Conservation (phyloP, 352 stramenopile genomes). For the Globisporangium uncinulatum region DNA sequence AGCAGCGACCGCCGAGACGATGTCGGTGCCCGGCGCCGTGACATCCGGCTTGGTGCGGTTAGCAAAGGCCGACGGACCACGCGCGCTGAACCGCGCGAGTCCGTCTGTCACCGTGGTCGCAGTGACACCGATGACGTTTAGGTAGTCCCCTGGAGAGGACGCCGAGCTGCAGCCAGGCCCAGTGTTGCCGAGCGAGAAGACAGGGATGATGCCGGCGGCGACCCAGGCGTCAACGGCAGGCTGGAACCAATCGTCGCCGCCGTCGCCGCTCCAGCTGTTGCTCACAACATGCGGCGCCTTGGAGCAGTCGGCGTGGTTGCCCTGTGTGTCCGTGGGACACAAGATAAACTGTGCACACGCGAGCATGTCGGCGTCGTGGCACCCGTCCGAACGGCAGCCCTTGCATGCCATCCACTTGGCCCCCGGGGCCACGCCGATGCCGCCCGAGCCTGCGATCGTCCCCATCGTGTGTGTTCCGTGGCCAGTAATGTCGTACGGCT, state of each 20-base stretch:
- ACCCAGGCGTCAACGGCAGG: constrained; percentile 12
- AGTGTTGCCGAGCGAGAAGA: constrained; percentile 14
- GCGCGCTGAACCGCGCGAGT: constrained; percentile 20
- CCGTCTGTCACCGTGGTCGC: constrained; percentile 16
- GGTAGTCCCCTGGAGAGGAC: constrained; percentile 21
- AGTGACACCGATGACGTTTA: constrained; percentile 29
- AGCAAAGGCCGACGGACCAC: constrained; percentile 17
- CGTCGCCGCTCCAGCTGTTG: constrained; percentile 26
- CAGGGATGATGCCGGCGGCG: constrained; percentile 22
- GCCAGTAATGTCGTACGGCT: constrained; percentile 17
- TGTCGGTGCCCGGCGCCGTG: constrained; percentile 14
- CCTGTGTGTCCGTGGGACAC: constrained; percentile 22
- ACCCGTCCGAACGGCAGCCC: constrained; percentile 12
- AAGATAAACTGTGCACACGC: constrained; percentile 27
- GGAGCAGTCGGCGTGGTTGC: constrained; percentile 22
- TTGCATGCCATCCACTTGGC: constrained; percentile 31
- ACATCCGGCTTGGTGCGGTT: constrained; percentile 23
- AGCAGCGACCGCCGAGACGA: constrained; percentile 6
- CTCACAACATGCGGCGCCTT: constrained; percentile 27
- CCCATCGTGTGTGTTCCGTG: too few species aligned
- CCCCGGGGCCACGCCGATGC: too few species aligned
- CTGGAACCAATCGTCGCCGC: constrained; percentile 9
- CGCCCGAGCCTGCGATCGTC: too few species aligned
- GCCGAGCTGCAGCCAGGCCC: constrained; percentile 19
- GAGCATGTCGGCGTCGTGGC: constrained; percentile 15